Evolutionary conservation across 2,329 filamentous ascomycete genomes (phyloP).

Genomic region (Cryphonectria parasitica): DNA sequence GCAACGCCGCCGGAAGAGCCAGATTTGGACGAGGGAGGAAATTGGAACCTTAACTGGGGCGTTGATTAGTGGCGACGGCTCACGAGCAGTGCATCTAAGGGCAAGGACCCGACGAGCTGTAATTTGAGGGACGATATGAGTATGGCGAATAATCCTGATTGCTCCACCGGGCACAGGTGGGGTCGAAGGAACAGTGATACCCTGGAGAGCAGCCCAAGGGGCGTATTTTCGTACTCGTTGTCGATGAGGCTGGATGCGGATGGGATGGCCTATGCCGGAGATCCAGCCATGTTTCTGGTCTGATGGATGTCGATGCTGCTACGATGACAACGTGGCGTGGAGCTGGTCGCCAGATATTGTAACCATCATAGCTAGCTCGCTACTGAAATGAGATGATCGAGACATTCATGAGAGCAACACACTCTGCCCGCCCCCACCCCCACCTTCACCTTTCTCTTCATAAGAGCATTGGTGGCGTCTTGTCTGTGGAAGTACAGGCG

Average conservation of each 20-base stretch:
- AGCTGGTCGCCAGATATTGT: neutral
- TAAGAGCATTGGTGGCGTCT: neutral
- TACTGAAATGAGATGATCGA: neutral
- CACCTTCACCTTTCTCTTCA: neutral
- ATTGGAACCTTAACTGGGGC: conserved; percentile 38
- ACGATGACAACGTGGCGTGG: neutral
- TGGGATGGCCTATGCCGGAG: conserved; percentile 15
- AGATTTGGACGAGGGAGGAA: conserved; percentile 28
- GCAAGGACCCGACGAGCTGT: neutral
- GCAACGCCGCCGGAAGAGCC: conserved; percentile 30
- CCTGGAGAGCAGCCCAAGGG: neutral
- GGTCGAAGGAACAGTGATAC: neutral
- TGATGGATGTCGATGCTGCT: neutral
- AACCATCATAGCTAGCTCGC: neutral
- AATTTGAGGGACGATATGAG: neutral
- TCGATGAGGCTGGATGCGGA: conserved; percentile 16
- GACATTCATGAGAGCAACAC: neutral
- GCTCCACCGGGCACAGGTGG: neutral
- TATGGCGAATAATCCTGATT: neutral
- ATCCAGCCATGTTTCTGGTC: conserved; percentile 5
- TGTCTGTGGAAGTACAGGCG: neutral
- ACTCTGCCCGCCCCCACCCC: neutral
- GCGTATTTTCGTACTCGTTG: neutral
- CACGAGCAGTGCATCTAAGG: neutral
- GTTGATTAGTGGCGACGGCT: conserved; percentile 37